Conservation (phyloP, 2,329 filamentous ascomycete species). For the Penicillium verrucosum region DNA sequence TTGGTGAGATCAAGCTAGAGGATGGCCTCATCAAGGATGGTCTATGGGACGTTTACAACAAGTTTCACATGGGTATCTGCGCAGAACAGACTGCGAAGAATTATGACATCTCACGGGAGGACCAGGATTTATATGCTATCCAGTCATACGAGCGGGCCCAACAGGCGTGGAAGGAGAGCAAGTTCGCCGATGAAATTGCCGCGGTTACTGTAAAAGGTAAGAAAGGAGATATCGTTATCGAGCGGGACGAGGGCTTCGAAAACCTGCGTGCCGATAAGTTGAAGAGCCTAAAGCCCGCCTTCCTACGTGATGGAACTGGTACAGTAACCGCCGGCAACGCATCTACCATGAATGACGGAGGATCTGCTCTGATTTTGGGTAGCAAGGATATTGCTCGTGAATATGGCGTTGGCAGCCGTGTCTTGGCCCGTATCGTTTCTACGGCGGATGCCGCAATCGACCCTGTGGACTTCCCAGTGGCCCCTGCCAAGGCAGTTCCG, state of each 20-base stretch:
- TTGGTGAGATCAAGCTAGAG: conserved; percentile 82
- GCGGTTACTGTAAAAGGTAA: conserved; percentile 79
- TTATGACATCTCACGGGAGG: conserved; percentile 71
- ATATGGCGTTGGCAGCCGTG: conserved; percentile 72
- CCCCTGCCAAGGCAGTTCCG: conserved; percentile 87
- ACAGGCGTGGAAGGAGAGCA: conserved; percentile 76
- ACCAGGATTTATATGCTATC: conserved; percentile 89
- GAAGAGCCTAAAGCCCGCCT: conserved; percentile 82
- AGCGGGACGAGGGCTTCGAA: conserved; percentile 83
- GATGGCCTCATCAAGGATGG: conserved; percentile 94
- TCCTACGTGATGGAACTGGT: conserved; percentile 77
- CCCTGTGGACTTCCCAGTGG: conserved; percentile 89
- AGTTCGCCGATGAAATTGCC: conserved; percentile 85
- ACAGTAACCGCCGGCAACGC: conserved; percentile 94
- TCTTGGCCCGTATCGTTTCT: conserved; percentile 81
- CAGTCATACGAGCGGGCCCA: conserved; percentile 86
- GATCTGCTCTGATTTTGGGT: conserved; percentile 80
- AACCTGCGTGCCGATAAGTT: conserved; percentile 86
- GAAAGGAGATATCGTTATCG: conserved; percentile 77
- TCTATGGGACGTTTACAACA: conserved; percentile 91
- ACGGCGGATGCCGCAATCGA: conserved; percentile 89
- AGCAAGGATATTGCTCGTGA: conserved; percentile 76
- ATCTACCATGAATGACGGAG: conserved; percentile 91
- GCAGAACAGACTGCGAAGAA: conserved; percentile 94
- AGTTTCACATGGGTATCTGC: conserved; percentile 97